These are phyloP conservation scores for Penicillium sp. DNA, from an alignment of 2,329 filamentous ascomycete genomes.

Conservation along the genomic window DNA sequence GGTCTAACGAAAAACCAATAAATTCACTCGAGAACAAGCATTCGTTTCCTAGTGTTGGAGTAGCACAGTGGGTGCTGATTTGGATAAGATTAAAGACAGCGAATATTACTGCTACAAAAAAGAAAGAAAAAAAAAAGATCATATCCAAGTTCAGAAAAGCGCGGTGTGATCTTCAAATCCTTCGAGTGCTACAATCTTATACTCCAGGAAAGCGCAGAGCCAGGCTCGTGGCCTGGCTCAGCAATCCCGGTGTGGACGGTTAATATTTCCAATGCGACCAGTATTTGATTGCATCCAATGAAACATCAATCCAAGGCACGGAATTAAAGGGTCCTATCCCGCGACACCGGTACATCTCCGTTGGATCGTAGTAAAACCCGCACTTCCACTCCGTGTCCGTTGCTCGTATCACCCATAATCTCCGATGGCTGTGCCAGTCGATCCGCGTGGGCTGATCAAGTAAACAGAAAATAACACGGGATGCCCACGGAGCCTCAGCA, in stretches of 20 bases:
- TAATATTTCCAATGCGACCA: neutral
- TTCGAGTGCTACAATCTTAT: slow-evolving; percentile 5
- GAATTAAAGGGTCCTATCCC: neutral
- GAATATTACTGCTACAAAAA: too few species aligned
- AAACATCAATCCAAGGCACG: neutral
- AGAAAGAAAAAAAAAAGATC: too few species aligned
- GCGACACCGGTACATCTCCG: neutral
- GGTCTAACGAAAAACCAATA: too few species aligned
- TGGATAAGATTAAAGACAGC: too few species aligned
- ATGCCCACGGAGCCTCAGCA: neutral
- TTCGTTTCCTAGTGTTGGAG: too few species aligned
- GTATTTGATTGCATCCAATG: neutral
- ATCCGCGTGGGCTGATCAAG: too few species aligned
- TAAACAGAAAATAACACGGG: neutral
- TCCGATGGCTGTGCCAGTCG: too few species aligned
- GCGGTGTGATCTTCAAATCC: slow-evolving; percentile 1
- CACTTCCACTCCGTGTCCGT: neutral
- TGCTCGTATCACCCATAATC: neutral
- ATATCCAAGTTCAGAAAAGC: neutral
- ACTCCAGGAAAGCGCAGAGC: neutral
- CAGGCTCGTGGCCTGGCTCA: neutral
- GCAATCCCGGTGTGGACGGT: neutral
- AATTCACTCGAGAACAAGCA: too few species aligned
- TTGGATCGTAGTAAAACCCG: neutral
- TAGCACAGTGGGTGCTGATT: too few species aligned